Conservation (phyloP, 2,329 filamentous ascomycete species). For the Seiridium cupressi region DNA sequence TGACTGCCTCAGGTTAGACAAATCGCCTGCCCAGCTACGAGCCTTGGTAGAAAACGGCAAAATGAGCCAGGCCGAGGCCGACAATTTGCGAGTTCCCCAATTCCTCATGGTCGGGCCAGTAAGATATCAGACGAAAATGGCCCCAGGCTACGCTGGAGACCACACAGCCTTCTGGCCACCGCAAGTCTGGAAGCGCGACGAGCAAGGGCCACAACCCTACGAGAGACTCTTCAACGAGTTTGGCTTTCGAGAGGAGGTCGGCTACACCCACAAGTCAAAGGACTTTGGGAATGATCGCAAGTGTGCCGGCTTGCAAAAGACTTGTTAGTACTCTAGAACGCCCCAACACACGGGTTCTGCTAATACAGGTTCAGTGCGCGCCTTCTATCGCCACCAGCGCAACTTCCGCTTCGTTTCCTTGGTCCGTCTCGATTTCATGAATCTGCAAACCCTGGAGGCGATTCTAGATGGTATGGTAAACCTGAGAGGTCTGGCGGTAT, state of each 20-base stretch:
- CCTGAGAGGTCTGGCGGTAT: conserved; percentile 20
- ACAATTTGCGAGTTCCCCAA: not conserved
- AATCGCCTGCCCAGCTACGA: not conserved
- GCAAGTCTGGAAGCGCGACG: not conserved
- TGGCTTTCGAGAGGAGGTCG: not conserved
- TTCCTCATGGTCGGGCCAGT: not conserved
- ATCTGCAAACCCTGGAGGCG: conserved; percentile 13
- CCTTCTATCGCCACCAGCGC: not conserved
- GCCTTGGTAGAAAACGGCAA: not conserved
- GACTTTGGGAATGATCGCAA: not conserved
- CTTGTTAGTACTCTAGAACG: not conserved
- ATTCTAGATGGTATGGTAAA: conserved; percentile 17
- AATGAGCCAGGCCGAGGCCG: not conserved
- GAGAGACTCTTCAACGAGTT: not conserved
- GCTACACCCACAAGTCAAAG: not conserved
- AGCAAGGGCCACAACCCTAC: not conserved
- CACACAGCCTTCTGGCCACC: not conserved
- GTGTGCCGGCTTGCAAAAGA: not conserved
- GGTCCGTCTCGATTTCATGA: conserved; percentile 12
- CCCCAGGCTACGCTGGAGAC: not conserved
- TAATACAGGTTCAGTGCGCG: not conserved
- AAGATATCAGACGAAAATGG: not conserved
- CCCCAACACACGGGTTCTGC: not conserved
- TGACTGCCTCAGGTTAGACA: not conserved
- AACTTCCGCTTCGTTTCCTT: not conserved